phyloP scores from a whole-genome alignment of 495 filamentous ascomycete genomes.

The Talaromyces stipitatus region DNA sequence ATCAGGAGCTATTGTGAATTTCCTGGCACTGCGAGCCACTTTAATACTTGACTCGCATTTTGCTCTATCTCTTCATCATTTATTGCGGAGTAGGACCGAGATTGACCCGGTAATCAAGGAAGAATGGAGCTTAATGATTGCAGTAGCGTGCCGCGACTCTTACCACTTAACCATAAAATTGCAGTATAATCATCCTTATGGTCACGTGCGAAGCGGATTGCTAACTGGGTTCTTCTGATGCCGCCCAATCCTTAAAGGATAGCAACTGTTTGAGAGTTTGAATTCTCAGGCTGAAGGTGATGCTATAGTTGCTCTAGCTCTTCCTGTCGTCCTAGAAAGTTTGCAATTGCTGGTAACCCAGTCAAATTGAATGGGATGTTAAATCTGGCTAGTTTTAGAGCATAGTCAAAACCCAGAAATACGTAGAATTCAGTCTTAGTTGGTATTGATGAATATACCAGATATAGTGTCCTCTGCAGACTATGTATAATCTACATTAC shows the following conservation, averaged over 20 bases:
- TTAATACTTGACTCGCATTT: slow-evolving; percentile 12
- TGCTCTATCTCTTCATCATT: slow-evolving; percentile 13
- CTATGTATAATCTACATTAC: not conserved
- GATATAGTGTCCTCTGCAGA: not conserved
- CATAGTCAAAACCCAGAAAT: too few species aligned
- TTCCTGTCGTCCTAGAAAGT: slow-evolving; percentile 20
- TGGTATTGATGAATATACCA: not conserved
- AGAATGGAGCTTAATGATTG: slow-evolving; percentile 19
- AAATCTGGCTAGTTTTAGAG: not conserved
- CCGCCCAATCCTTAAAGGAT: slow-evolving; percentile 33
- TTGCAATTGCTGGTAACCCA: slow-evolving; percentile 14
- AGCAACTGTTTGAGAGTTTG: slow-evolving; percentile 16
- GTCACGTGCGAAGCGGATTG: slow-evolving; percentile 26
- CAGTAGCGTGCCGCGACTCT: slow-evolving; percentile 13
- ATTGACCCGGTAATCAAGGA: slow-evolving; percentile 7
- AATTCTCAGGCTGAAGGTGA: slow-evolving; percentile 12
- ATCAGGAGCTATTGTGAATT: slow-evolving; percentile 32
- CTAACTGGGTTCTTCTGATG: slow-evolving; percentile 37
- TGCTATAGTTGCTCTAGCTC: slow-evolving; percentile 22
- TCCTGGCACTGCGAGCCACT: slow-evolving; percentile 17
- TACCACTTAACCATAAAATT: slow-evolving; percentile 25
- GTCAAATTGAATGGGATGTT: slow-evolving; percentile 18
- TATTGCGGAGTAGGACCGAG: not conserved
- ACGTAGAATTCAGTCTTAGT: too few species aligned
- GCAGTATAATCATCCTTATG: slow-evolving; percentile 20